Evolutionary conservation across 1,139 yeast genomes (phyloP).

Genomic region (Suhomyces terraborum): DNA sequence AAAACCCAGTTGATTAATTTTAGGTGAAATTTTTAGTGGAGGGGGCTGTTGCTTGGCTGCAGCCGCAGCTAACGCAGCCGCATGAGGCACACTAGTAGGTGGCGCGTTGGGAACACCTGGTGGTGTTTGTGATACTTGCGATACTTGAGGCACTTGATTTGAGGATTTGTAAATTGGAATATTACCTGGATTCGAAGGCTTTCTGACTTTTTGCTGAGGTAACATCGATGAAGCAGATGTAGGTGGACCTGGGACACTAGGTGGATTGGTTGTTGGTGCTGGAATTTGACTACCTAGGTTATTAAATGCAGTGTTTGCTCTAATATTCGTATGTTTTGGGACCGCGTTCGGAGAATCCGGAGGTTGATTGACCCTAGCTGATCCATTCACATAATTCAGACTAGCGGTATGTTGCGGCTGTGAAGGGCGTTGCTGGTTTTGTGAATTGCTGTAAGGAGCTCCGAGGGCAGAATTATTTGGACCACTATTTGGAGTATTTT

Average conservation of each 20-base stretch:
- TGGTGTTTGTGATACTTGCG: conserved; percentile 2
- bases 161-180: conserved; percentile 6
- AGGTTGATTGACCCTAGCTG: background rate
- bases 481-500: background rate
- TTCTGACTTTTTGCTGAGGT: conserved; percentile 2
- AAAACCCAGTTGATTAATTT: conserved; percentile 7
- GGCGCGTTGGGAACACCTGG: conserved; percentile 1
- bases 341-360: conserved; percentile 13
- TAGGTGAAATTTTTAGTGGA: conserved; percentile 7
- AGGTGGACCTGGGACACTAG: background rate
- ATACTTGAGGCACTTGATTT: conserved; percentile 1
- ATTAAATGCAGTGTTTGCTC: conserved; percentile 14
- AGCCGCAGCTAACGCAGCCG: conserved; percentile 22
- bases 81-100: conserved; percentile 13
- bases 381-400: conserved; percentile 3
- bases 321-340: conserved; percentile 10
- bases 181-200: conserved; percentile 4
- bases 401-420: background rate
- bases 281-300: background rate
- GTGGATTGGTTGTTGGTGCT: conserved; percentile 2
- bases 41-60: conserved; percentile 15
- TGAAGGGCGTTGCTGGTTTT: background rate
- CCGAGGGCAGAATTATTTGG: background rate
- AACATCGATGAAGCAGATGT: conserved; percentile 1
- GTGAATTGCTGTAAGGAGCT: background rate